phyloP scores from a whole-genome alignment of 805 yeast genomes.

The Saccharomycopsis fibuligera region DNA sequence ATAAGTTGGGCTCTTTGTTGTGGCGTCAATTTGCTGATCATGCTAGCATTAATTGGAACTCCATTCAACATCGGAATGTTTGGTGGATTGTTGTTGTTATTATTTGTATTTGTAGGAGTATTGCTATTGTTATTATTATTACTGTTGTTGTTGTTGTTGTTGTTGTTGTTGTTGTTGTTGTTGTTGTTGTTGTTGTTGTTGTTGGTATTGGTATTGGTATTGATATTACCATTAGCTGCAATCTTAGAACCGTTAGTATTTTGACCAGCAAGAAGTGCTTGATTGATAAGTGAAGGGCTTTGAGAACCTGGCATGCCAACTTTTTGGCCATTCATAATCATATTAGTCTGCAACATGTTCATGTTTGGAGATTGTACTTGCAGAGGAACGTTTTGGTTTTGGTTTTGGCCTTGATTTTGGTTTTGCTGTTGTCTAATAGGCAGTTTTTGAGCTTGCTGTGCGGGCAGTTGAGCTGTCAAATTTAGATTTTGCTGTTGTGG shows the following conservation, averaged over 20 bases:
- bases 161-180: constrained; percentile 18
- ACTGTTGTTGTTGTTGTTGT: constrained; percentile 12
- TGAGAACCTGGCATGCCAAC: background rate
- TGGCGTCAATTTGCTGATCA: constrained; percentile 10
- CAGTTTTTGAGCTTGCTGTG: background rate
- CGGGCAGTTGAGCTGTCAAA: background rate
- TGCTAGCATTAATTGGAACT: constrained; percentile 1
- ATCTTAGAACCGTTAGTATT: background rate
- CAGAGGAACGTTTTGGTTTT: background rate
- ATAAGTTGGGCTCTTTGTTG: constrained; percentile 12
- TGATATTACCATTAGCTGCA: constrained; percentile 10
- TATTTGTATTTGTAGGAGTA: background rate
- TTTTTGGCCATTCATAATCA: background rate
- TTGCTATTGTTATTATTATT: background rate
- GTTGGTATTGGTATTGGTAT: constrained; percentile 1
- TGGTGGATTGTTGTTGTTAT: background rate
- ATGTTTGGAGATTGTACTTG: background rate
- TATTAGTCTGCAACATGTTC: constrained; percentile 1
- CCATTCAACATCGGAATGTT: background rate
- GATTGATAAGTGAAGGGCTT: background rate
- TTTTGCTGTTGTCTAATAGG: background rate
- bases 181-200: constrained; percentile 17
- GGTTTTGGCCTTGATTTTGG: constrained; percentile 2
- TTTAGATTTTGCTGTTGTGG: constrained; percentile 14
- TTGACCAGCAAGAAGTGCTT: background rate